phyloP scores from a whole-genome alignment of 2,329 filamentous ascomycete species.

The Trichoderma gracile region DNA sequence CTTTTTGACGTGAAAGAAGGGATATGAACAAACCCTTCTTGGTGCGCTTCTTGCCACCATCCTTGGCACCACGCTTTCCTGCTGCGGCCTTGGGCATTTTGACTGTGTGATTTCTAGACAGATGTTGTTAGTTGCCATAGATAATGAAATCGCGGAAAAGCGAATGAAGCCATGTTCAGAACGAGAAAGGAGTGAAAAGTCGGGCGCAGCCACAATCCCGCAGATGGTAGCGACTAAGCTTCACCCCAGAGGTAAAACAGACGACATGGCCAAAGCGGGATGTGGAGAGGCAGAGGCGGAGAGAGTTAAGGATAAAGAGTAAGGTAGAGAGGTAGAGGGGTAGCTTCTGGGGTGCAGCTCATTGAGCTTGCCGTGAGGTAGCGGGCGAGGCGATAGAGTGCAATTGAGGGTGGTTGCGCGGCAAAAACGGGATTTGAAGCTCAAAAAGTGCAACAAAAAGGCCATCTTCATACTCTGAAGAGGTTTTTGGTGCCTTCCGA shows the following conservation, averaged over 20 bases:
- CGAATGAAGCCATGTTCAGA: conserved; percentile 8
- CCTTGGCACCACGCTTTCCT: conserved; percentile 55
- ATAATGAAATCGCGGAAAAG: background rate
- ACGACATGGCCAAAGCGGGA: conserved; percentile 2
- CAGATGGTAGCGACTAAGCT: background rate
- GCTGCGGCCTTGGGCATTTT: conserved; percentile 61
- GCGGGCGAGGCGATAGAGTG: conserved; percentile 34
- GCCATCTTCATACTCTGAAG: conserved; percentile 41
- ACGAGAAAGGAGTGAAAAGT: background rate
- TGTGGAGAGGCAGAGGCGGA: background rate
- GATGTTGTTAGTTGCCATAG: background rate
- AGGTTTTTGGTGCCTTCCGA: conserved; percentile 31
- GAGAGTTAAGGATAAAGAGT: conserved; percentile 11
- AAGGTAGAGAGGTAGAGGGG: conserved; percentile 29
- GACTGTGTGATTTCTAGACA: conserved; percentile 36
- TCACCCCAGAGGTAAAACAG: background rate
- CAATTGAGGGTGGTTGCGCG: conserved; percentile 38
- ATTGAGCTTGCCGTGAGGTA: conserved; percentile 17
- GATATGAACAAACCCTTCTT: conserved; percentile 60
- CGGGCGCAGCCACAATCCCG: background rate
- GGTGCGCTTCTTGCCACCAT: conserved; percentile 54
- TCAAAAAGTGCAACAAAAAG: conserved; percentile 34
- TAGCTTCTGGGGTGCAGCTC: conserved; percentile 28
- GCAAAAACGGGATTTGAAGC: conserved; percentile 41
- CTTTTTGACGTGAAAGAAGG: background rate